A percentile compares a stretch with the other conserved stretches of the same genome.
phyloP scores from a whole-genome alignment of 345 rosid species.

The Schrenkiella parvula region DNA sequence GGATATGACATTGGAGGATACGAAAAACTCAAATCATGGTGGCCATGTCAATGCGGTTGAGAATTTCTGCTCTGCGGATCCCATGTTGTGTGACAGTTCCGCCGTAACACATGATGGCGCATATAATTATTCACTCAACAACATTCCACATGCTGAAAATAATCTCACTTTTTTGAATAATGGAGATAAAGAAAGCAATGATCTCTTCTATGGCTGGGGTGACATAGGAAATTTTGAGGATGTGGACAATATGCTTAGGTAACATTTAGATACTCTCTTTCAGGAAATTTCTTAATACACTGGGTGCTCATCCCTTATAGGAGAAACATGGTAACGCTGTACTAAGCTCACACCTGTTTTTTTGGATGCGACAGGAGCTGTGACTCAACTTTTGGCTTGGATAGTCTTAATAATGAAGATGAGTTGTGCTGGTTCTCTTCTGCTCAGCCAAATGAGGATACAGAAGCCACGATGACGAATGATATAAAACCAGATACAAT shows the following conservation, averaged over 20 bases:
- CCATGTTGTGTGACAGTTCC: conserved; percentile 42
- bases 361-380: conserved; percentile 57
- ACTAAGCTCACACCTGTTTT: conserved; percentile 17
- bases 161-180: conserved; percentile 56
- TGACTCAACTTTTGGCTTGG: conserved; percentile 74
- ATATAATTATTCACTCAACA: conserved; percentile 49
- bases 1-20: conserved; percentile 37
- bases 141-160: conserved; percentile 43
- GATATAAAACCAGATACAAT: conserved; percentile 38
- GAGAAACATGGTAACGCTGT: background rate
- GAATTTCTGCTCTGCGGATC: conserved; percentile 39
- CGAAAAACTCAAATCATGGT: conserved; percentile 39
- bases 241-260: conserved; percentile 92
- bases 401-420: conserved; percentile 59
- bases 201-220: conserved; percentile 75
- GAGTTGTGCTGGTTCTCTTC: conserved; percentile 69
- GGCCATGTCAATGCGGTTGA: conserved; percentile 30
- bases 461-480: conserved; percentile 45
- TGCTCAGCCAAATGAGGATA: conserved; percentile 47
- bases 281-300: background rate
- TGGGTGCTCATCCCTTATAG: background rate
- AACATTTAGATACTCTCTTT: conserved; percentile 8
- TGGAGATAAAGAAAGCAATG: conserved; percentile 57
- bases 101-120: conserved; percentile 34
- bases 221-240: conserved; percentile 90